phyloP scores from a whole-genome alignment of 805 yeast genomes.

The Yarrowia keelungensis region DNA sequence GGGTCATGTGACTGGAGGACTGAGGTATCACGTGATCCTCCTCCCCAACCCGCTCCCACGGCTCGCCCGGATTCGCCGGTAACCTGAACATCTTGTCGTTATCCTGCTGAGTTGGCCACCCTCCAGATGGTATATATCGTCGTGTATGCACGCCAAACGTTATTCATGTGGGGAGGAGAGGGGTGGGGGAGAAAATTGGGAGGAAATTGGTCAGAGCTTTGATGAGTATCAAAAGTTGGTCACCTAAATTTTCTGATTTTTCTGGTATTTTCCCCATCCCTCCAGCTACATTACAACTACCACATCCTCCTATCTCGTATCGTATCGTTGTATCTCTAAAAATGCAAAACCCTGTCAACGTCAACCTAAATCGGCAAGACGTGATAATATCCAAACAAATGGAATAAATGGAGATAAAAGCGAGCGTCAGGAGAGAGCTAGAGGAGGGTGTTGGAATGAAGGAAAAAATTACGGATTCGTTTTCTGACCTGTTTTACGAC shows the following conservation, averaged over 20 bases:
- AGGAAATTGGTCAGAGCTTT: too few relatives aligned
- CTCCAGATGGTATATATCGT: background rate
- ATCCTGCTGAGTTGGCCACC: constrained; percentile 16
- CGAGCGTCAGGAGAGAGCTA: too few relatives aligned
- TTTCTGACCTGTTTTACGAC: too few relatives aligned
- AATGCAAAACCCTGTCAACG: constrained; percentile 2
- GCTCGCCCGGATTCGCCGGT: constrained; percentile 12
- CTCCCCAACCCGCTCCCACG: background rate
- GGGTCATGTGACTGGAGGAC: background rate
- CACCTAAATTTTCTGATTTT: background rate
- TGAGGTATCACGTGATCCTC: too few relatives aligned
- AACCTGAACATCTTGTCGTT: constrained; percentile 21
- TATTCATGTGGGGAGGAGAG: background rate
- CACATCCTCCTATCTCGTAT: background rate
- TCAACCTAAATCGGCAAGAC: background rate
- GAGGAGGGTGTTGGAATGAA: too few relatives aligned
- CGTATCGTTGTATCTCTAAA: background rate
- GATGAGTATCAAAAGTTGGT: too few relatives aligned
- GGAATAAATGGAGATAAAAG: background rate
- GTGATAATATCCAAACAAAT: background rate
- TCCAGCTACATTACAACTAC: background rate
- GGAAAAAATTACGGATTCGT: too few relatives aligned
- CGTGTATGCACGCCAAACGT: background rate
- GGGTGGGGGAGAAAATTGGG: background rate
- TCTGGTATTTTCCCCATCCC: background rate